These are phyloP conservation scores for Boletus sensibilis DNA, from an alignment of 768 basidiomycete genomes.

Conservation along the genomic window DNA sequence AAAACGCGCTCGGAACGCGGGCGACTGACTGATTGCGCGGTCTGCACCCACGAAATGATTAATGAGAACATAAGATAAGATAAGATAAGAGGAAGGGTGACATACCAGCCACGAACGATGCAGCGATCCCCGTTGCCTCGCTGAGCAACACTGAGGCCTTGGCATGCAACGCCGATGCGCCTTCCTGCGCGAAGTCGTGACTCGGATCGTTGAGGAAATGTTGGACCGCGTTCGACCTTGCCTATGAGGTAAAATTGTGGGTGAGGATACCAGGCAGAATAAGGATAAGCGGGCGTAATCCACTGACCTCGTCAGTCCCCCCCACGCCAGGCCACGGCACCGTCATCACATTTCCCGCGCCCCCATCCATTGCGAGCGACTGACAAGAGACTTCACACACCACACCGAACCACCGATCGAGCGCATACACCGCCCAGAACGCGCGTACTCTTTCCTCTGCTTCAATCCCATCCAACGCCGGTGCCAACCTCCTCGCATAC, in stretches of 20 bases:
- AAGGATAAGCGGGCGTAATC: background rate
- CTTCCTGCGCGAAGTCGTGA: constrained; percentile 10
- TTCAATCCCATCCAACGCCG: constrained; percentile 32
- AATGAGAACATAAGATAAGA: background rate
- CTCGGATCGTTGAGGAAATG: constrained; percentile 19
- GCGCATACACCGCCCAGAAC: constrained; percentile 38
- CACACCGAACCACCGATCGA: constrained; percentile 35
- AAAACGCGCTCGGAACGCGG: constrained; percentile 44
- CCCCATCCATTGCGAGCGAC: constrained; percentile 26
- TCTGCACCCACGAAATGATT: constrained; percentile 29
- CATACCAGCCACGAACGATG: constrained; percentile 32
- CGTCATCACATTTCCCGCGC: constrained; percentile 32
- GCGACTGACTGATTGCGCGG: constrained; percentile 40
- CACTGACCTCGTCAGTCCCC: constrained; percentile 14
- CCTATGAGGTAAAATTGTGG: background rate
- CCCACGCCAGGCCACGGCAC: constrained; percentile 41
- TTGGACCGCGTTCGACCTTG: constrained; percentile 10
- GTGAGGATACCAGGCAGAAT: background rate
- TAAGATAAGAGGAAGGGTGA: background rate
- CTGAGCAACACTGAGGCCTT: constrained; percentile 37
- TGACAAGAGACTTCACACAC: constrained; percentile 24
- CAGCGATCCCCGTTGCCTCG: constrained; percentile 29
- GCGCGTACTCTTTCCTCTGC: constrained; percentile 39
- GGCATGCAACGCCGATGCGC: constrained; percentile 19
- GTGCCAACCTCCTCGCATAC: constrained; percentile 27